Evolutionary conservation across 2,329 filamentous ascomycete genomes (phyloP).

Genomic region (Endoconidiophora laricicola): DNA sequence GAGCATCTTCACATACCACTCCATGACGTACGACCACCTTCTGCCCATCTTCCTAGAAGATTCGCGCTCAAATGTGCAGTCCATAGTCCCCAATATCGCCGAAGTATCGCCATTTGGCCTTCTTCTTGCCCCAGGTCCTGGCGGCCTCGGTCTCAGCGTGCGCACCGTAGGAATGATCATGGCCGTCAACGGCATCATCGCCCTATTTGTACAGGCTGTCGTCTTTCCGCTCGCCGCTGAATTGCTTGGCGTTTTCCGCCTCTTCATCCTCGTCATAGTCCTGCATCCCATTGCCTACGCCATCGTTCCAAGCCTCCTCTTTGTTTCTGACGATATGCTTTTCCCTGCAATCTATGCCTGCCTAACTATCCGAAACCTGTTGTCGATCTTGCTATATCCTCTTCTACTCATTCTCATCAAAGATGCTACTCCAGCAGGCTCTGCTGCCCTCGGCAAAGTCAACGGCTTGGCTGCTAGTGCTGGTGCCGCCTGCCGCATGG

Average conservation of each 20-base stretch:
- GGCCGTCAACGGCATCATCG: slow-evolving; percentile 41
- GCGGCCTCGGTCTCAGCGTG: slow-evolving; percentile 45
- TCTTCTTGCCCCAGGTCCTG: slow-evolving; percentile 25
- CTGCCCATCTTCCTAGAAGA: slow-evolving; percentile 90
- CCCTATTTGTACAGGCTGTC: slow-evolving; percentile 41
- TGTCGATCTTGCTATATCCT: slow-evolving; percentile 49
- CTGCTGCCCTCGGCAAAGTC: slow-evolving; percentile 41
- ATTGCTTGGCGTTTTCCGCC: slow-evolving; percentile 39
- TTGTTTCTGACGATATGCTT: slow-evolving; percentile 34
- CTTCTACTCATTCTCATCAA: slow-evolving; percentile 52
- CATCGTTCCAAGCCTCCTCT: slow-evolving; percentile 40
- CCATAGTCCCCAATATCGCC: slow-evolving; percentile 18
- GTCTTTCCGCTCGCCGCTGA: slow-evolving; percentile 45
- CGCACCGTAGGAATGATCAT: slow-evolving; percentile 45
- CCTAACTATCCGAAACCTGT: slow-evolving; percentile 39
- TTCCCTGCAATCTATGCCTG: slow-evolving; percentile 42
- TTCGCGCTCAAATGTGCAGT: slow-evolving; percentile 31
- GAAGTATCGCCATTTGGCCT: slow-evolving; percentile 14
- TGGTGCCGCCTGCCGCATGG: slow-evolving; percentile 48
- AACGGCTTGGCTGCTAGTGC: slow-evolving; percentile 51
- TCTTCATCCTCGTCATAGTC: slow-evolving; percentile 41
- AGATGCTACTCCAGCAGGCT: slow-evolving; percentile 39
- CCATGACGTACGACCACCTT: slow-evolving; percentile 86
- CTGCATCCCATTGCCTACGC: slow-evolving; percentile 46
- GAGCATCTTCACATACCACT: slow-evolving; percentile 85